Conservation (phyloP, 1,284 basidiomycete genomes). For the Gymnopus androsaceus region DNA sequence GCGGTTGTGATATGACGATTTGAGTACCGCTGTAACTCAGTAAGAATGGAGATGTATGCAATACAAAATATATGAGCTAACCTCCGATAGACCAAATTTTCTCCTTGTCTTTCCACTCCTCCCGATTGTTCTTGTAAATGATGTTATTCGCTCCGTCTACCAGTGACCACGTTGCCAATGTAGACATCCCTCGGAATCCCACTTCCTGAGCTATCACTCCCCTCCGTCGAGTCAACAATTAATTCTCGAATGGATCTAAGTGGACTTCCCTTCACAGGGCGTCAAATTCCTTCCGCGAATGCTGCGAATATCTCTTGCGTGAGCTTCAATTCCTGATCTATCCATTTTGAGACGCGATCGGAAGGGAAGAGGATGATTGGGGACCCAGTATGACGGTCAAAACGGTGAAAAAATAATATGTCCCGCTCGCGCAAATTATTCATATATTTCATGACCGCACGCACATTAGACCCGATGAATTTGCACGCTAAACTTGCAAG, state of each 20-base stretch:
- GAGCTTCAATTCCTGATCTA: slow-evolving; percentile 14
- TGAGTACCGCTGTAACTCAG: slow-evolving; percentile 16
- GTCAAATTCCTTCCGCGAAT: too few relatives aligned
- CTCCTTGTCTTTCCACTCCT: slow-evolving; percentile 17
- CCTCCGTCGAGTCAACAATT: too few relatives aligned
- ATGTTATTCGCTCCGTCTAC: slow-evolving; percentile 9
- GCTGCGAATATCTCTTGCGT: slow-evolving; percentile 13
- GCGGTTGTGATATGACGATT: slow-evolving; percentile 14
- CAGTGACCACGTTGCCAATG: slow-evolving; percentile 16
- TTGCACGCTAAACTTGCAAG: too few relatives aligned
- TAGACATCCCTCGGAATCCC: slow-evolving; percentile 13
- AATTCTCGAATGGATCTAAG: too few relatives aligned
- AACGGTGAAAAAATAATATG: too few relatives aligned
- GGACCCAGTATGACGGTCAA: too few relatives aligned
- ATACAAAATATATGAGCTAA: neutral
- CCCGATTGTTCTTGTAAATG: slow-evolving; percentile 18
- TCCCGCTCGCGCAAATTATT: too few relatives aligned
- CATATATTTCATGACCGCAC: too few relatives aligned
- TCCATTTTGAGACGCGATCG: neutral
- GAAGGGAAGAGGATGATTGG: slow-evolving; percentile 13
- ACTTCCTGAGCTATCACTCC: too few relatives aligned
- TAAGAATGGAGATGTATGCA: neutral
- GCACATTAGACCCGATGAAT: too few relatives aligned
- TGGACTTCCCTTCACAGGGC: too few relatives aligned
- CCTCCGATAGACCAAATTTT: slow-evolving; percentile 18